These are phyloP conservation scores for Dendrobium nobile DNA, from an alignment of 106 monocot species.

Conservation along the genomic window DNA sequence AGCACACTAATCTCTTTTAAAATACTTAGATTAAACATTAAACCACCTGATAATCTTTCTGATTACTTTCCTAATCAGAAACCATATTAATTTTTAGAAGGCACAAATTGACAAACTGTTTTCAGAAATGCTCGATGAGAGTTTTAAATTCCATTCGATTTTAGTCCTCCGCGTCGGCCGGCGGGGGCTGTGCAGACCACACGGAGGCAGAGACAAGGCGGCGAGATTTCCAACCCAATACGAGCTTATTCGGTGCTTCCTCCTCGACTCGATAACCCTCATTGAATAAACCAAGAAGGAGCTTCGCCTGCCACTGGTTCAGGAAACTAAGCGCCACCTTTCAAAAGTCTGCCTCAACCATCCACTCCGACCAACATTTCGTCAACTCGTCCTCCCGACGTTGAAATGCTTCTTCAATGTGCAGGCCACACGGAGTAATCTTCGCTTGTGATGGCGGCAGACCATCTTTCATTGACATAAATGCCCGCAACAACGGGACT, in stretches of 20 bases:
- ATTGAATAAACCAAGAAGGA: constrained; percentile 37
- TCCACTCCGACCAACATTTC: constrained; percentile 14
- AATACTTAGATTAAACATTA: no score
- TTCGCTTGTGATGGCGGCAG: constrained; percentile 34
- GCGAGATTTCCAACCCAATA: constrained; percentile 31
- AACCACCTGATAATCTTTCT: no score
- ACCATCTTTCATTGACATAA: constrained; percentile 14
- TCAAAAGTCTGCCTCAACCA: constrained; percentile 13
- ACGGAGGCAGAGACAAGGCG: constrained; percentile 34
- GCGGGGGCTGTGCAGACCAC: constrained; percentile 15
- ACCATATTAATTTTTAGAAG: no score
- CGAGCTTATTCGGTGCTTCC: constrained; percentile 23
- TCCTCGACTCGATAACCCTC: constrained; percentile 36
- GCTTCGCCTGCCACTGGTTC: constrained; percentile 30
- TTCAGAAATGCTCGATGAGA: no score
- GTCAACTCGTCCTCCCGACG: not conserved
- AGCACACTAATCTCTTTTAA: no score
- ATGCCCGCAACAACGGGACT: no score
- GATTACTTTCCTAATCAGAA: no score
- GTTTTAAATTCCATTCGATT: no score
- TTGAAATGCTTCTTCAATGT: constrained; percentile 6
- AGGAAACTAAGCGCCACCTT: constrained; percentile 27
- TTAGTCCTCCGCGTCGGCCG: not conserved
- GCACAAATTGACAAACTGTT: no score
- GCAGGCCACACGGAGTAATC: constrained; percentile 37